Evolutionary conservation across 2,329 filamentous ascomycete genomes (phyloP).

Genomic region (Paecilomyces niveus): DNA sequence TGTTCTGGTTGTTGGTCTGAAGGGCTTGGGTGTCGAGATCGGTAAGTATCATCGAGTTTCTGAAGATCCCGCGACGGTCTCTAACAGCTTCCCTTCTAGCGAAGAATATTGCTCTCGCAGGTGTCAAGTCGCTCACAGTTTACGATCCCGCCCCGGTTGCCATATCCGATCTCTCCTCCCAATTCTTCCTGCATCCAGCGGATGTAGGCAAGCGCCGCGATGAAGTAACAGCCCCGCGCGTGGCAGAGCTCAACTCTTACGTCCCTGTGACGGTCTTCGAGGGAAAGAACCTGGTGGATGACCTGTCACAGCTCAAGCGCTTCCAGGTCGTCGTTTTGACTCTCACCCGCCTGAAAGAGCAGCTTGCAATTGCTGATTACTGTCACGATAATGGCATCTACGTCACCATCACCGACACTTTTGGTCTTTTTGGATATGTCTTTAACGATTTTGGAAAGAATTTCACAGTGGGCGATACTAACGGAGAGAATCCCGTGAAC

Average conservation of each 20-base stretch:
- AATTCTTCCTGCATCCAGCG: constrained; percentile 86
- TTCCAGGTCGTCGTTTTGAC: constrained; percentile 93
- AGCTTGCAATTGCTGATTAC: constrained; percentile 81
- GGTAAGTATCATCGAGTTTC: constrained; percentile 26
- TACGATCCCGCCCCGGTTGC: constrained; percentile 80
- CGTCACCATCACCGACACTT: constrained; percentile 79
- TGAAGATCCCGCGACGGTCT: neutral
- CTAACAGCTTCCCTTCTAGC: constrained; percentile 40
- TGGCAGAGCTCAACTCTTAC: constrained; percentile 94
- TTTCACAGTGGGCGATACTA: constrained; percentile 84
- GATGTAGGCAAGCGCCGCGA: constrained; percentile 93
- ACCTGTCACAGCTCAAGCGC: constrained; percentile 75
- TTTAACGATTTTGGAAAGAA: constrained; percentile 97
- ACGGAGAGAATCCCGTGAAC: constrained; percentile 76
- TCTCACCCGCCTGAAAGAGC: constrained; percentile 69
- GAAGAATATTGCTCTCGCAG: constrained; percentile 96
- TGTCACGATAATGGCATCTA: constrained; percentile 93
- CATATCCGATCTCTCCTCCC: constrained; percentile 85
- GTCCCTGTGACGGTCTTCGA: constrained; percentile 77
- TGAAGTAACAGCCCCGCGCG: constrained; percentile 74
- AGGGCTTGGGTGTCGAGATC: constrained; percentile 93
- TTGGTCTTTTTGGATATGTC: constrained; percentile 87
- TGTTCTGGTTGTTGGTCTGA: constrained; percentile 82
- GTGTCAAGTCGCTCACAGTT: constrained; percentile 93
- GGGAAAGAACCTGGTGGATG: constrained; percentile 58